Conservation (phyloP, 2,329 filamentous ascomycete genomes). For the Curvularia lunata region DNA sequence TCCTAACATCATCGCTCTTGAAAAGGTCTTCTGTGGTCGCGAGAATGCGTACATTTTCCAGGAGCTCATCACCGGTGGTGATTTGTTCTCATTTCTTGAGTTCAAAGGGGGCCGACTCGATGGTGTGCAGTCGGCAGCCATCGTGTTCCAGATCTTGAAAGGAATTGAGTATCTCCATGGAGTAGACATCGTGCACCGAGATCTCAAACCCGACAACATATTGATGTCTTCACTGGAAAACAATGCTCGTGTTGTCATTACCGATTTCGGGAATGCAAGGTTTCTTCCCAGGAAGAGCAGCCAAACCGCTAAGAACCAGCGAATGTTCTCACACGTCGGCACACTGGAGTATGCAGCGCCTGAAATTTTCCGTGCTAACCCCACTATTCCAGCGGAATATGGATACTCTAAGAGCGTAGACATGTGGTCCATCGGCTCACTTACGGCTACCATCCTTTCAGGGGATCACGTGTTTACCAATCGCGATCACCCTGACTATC, state of each 20-base stretch:
- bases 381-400: constrained; percentile 25
- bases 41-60: constrained; percentile 66
- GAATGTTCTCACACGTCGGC: constrained; percentile 63
- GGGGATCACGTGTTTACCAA: constrained; percentile 57
- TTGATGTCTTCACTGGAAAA: constrained; percentile 61
- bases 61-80: constrained; percentile 65
- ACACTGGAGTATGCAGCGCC: constrained; percentile 65
- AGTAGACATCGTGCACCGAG: constrained; percentile 63
- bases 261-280: constrained; percentile 66
- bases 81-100: constrained; percentile 66
- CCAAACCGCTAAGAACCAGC: constrained; percentile 20
- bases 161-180: constrained; percentile 65
- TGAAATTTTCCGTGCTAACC: constrained; percentile 48
- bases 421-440: constrained; percentile 67
- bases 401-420: constrained; percentile 66
- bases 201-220: constrained; percentile 69
- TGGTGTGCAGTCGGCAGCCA: constrained; percentile 60
- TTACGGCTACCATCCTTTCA: constrained; percentile 60
- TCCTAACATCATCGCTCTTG: constrained; percentile 65
- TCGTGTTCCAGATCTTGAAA: constrained; percentile 62
- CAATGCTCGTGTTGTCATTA: constrained; percentile 62
- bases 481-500: constrained; percentile 38
- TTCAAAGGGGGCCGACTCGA: constrained; percentile 55
- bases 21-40: constrained; percentile 62
- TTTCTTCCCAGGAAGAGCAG: constrained; percentile 35